phyloP scores from a whole-genome alignment of 2,329 filamentous ascomycete species.

The Penicillium frequentans region DNA sequence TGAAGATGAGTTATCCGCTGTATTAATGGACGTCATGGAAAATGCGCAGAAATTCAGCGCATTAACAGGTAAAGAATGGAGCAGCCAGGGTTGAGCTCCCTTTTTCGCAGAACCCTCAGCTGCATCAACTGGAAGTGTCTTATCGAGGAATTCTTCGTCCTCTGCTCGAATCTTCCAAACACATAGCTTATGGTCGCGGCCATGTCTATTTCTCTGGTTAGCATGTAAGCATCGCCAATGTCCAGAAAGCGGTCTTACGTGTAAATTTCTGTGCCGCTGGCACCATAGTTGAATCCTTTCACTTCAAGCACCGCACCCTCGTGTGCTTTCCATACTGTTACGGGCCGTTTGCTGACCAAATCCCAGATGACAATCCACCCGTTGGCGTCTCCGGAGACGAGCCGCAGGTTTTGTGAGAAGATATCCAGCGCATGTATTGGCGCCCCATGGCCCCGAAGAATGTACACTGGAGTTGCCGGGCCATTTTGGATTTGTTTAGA shows the following conservation, averaged over 20 bases:
- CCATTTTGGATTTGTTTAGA: not conserved
- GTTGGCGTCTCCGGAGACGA: conserved; percentile 85
- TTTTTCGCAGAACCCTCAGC: conserved; percentile 44
- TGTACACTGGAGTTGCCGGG: conserved; percentile 61
- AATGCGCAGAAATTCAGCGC: conserved; percentile 88
- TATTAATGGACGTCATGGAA: conserved; percentile 30
- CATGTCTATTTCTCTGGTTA: conserved; percentile 64
- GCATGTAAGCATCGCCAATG: not conserved
- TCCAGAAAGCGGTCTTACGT: conserved; percentile 60
- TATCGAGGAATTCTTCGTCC: conserved; percentile 56
- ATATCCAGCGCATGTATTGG: conserved; percentile 78
- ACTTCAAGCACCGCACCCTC: conserved; percentile 73
- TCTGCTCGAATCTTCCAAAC: conserved; percentile 81
- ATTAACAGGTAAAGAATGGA: conserved; percentile 81
- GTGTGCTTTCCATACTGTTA: conserved; percentile 86
- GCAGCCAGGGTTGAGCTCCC: conserved; percentile 70
- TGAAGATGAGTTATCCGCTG: not conserved
- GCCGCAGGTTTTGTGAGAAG: conserved; percentile 68
- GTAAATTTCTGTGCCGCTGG: conserved; percentile 64
- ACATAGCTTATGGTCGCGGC: conserved; percentile 80
- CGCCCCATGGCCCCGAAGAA: conserved; percentile 81
- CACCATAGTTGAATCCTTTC: conserved; percentile 56
- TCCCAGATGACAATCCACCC: conserved; percentile 89
- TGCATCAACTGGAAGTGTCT: conserved; percentile 68
- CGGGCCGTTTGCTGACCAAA: conserved; percentile 74